These are phyloP conservation scores for Phytophthora parvispora DNA, from an alignment of 352 stramenopile genomes.

Conservation along the genomic window DNA sequence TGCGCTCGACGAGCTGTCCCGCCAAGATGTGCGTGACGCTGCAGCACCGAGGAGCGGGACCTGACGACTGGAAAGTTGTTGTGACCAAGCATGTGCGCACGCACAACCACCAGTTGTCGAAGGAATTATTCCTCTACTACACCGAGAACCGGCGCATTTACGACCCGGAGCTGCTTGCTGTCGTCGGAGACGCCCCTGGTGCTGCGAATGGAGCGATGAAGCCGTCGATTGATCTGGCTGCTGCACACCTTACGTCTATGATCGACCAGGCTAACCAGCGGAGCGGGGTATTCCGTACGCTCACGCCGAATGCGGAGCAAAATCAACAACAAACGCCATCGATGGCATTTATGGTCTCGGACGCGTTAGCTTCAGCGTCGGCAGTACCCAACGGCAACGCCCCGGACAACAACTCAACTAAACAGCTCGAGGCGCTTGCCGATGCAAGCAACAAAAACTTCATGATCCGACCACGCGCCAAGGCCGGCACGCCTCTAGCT, in stretches of 20 bases:
- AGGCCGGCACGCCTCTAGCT: background rate
- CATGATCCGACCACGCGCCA: slow-evolving; percentile 19
- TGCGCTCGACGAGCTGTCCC: slow-evolving; percentile 74
- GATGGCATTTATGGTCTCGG: slow-evolving; percentile 17
- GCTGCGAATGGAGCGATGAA: background rate
- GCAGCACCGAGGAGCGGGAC: slow-evolving; percentile 50
- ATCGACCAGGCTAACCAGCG: slow-evolving; percentile 32
- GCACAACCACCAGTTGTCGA: slow-evolving; percentile 83
- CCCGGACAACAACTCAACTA: background rate
- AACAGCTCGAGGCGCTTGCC: slow-evolving; percentile 17
- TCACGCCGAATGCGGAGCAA: slow-evolving; percentile 24
- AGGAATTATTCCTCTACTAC: slow-evolving; percentile 82
- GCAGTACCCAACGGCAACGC: slow-evolving; percentile 1
- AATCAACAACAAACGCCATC: slow-evolving; percentile 24
- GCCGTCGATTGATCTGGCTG: slow-evolving; percentile 8
- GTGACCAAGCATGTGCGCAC: slow-evolving; percentile 79
- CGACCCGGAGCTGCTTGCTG: slow-evolving; percentile 69
- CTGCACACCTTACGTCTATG: slow-evolving; percentile 19
- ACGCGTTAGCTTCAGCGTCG: slow-evolving; percentile 5
- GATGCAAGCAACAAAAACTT: slow-evolving; percentile 18
- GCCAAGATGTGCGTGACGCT: slow-evolving; percentile 87
- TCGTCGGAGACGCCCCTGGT: slow-evolving; percentile 16
- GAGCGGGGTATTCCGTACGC: slow-evolving; percentile 19
- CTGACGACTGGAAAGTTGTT: slow-evolving; percentile 71
- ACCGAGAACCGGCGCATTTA: slow-evolving; percentile 84